Percentiles rank a stretch among this genome's conserved stretches.
These are phyloP conservation scores for Cicer cuneatum DNA, from an alignment of 306 rosid species.

Conservation along the genomic window DNA sequence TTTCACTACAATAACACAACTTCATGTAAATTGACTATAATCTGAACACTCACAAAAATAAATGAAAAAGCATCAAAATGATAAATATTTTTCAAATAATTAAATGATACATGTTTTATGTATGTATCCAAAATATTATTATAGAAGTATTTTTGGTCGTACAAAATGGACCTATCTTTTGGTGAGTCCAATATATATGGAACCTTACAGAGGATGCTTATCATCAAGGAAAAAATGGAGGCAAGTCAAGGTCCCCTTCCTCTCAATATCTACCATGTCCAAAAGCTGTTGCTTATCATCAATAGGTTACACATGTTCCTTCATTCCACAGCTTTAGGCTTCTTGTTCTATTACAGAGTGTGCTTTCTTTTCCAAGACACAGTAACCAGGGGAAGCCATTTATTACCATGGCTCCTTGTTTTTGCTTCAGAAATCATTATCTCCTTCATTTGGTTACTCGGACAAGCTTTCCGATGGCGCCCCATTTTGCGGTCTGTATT, in stretches of 20 bases:
- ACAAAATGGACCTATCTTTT: too few species aligned
- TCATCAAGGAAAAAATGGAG: slow-evolving; percentile 52
- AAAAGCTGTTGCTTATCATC: slow-evolving; percentile 41
- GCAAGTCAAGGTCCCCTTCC: slow-evolving; percentile 32
- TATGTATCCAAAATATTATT: too few species aligned
- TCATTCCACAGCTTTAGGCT: slow-evolving; percentile 56
- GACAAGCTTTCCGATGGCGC: slow-evolving; percentile 61
- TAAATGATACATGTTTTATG: too few species aligned
- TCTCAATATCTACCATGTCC: slow-evolving; percentile 59
- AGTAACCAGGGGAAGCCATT: slow-evolving; percentile 35
- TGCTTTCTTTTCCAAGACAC: slow-evolving; percentile 45
- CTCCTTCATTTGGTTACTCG: slow-evolving; percentile 72
- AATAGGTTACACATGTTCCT: slow-evolving; percentile 58
- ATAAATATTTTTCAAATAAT: too few species aligned
- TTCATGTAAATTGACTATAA: too few species aligned
- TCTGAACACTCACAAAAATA: too few species aligned
- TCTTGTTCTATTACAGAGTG: slow-evolving; percentile 61
- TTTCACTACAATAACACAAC: too few species aligned
- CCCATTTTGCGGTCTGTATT: slow-evolving; percentile 55
- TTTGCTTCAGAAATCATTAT: slow-evolving; percentile 65
- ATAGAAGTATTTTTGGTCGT: too few species aligned
- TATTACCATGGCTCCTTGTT: slow-evolving; percentile 59
- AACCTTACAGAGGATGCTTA: neutral
- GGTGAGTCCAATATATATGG: too few species aligned
- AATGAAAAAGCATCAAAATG: too few species aligned